Percentiles rank a stretch among this genome's conserved stretches.
phyloP scores from a whole-genome alignment of 768 basidiomycete species.

The Phallus indusiatus region DNA sequence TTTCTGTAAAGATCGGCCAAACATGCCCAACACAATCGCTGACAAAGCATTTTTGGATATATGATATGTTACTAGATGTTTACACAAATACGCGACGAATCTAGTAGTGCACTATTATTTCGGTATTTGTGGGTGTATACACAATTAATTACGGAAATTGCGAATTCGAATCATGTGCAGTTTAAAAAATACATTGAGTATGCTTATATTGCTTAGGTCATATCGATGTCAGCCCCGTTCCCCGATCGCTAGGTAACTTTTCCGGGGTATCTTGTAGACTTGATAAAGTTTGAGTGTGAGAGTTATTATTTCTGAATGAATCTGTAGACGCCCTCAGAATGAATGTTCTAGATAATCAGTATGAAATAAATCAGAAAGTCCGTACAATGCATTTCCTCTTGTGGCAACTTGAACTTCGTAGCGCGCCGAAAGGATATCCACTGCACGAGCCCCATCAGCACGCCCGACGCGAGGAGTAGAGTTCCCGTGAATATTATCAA shows the following conservation, averaged over 20 bases:
- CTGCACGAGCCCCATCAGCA: conserved; percentile 3
- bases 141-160: too few species aligned
- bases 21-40: too few species aligned
- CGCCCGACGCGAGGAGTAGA: conserved; percentile 12
- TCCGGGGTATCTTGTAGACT: background rate
- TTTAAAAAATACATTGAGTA: too few species aligned
- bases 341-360: background rate
- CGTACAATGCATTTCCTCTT: background rate
- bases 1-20: too few species aligned
- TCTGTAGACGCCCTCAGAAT: background rate
- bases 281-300: background rate
- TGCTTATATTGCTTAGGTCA: too few species aligned
- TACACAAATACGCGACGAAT: too few species aligned
- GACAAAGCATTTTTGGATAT: too few species aligned
- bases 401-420: background rate
- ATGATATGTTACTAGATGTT: too few species aligned
- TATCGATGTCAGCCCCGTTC: background rate
- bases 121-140: too few species aligned
- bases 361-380: background rate
- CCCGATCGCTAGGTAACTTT: background rate
- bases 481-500: conserved; percentile 25
- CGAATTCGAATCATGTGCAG: too few species aligned
- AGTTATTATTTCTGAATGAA: background rate
- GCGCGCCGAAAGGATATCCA: background rate
- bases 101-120: too few species aligned